A percentile compares a stretch with the other conserved stretches of the same genome.
Evolutionary conservation across 2,329 filamentous ascomycete species (phyloP).

Genomic region (Bipolaris gigantea): DNA sequence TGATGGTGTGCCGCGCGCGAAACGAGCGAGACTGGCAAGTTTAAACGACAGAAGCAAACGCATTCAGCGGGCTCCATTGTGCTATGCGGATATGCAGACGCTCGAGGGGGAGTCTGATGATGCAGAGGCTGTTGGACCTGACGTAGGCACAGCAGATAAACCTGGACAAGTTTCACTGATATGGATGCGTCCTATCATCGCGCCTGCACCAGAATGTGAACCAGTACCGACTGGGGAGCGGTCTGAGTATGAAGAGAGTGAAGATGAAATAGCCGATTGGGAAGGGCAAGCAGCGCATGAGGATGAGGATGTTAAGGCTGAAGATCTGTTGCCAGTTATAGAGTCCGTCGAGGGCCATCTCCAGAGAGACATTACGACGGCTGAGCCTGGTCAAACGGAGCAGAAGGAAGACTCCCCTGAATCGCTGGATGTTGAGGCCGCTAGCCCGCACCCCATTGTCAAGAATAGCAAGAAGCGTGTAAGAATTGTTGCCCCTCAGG

Average conservation of each 20-base stretch:
- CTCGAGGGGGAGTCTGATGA: constrained; percentile 16
- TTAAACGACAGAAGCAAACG: constrained; percentile 31
- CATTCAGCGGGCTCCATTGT: constrained; percentile 20
- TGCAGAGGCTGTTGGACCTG: constrained; percentile 3
- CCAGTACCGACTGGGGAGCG: background rate
- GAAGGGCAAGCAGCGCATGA: background rate
- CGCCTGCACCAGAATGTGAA: constrained; percentile 6
- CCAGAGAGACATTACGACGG: background rate
- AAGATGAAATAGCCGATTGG: constrained; percentile 4
- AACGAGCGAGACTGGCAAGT: constrained; percentile 30
- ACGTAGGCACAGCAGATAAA: constrained; percentile 4
- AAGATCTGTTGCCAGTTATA: background rate
- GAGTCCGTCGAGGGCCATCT: background rate
- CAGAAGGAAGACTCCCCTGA: background rate
- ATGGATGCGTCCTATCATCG: constrained; percentile 10
- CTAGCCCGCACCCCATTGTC: background rate
- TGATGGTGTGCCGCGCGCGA: constrained; percentile 14
- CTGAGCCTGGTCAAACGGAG: background rate
- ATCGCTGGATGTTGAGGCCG: background rate
- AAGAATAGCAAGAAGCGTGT: constrained; percentile 26
- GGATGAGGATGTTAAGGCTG: background rate
- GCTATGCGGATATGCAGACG: background rate
- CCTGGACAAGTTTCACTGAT: constrained; percentile 15
- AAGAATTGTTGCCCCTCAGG: constrained; percentile 17
- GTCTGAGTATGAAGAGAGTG: constrained; percentile 11